Base-by-base conservation (phyloP, 768 basidiomycete species). In the Mycena galericulata region DNA sequence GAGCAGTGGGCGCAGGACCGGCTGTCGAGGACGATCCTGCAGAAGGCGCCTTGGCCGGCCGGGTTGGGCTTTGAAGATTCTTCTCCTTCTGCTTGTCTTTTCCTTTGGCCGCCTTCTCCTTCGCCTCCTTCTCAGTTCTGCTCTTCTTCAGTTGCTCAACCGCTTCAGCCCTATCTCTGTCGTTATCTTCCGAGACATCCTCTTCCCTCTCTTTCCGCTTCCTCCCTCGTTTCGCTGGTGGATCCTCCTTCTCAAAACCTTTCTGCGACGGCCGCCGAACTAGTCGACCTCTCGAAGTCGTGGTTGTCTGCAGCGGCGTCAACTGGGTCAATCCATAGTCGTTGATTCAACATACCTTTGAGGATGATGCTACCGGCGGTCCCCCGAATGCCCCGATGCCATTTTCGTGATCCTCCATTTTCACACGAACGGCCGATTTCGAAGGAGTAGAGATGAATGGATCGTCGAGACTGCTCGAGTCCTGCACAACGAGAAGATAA, bases 201-300 rank as follows among this genome's bases (percentile, higher is more conserved):
- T 67, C 30, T 22, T 72, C 70, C 69, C 54, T 69, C 62, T 79
- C 80, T 72, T 86, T 86, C 61, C 85, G 70, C 46, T 74, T 74
- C 60, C 65, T 47, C 17, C 74, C 71, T 58, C 75, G 70, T 59
- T 74, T 74, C 45, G 72, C 60, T 18, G 64, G 65, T 15, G 53
- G 53, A 8, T 64, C 70, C 12, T 73, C 62, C 38, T 38, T 67
- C 54, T 75, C 76, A 15, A 62, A 10, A 32, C 77, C 80, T 59
- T 81, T 83, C 49, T 74, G 75, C 57, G 72, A 72, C 24, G 71
- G 55, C 64, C 78, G 76, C 49, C 79, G 73, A 40, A 67, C 57
- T 45, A 55, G 65, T 18, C 71, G 68, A 29, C 61, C 63, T 14
- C 63, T 69, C 26, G 62, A 62, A 55, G 75, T 71, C 14, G 34